Percentiles rank a stretch among this genome's conserved stretches.
Evolutionary conservation across 495 filamentous ascomycete genomes (phyloP).

Genomic region (Pseudomonodictys pantanalensis): DNA sequence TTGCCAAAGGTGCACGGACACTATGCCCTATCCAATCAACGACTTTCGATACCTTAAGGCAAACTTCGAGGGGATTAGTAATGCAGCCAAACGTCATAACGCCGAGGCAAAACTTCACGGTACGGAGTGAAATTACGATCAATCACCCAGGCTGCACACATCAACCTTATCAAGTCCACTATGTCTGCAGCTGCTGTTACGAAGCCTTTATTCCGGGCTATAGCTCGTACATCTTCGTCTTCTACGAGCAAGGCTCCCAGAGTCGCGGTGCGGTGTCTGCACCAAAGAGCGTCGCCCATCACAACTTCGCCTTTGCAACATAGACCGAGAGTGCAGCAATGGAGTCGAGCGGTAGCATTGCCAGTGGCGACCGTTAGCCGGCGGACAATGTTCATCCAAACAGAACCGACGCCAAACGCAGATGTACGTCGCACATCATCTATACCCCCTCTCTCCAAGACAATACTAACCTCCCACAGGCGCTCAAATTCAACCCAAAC

Average conservation of each 20-base stretch:
- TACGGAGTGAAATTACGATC: too few species aligned
- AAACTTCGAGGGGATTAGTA: too few species aligned
- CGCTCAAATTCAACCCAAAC: constrained; percentile 92
- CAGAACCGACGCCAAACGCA: constrained; percentile 84
- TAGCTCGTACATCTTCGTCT: too few species aligned
- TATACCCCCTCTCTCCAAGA: not conserved
- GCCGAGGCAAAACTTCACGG: too few species aligned
- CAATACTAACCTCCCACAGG: constrained; percentile 46
- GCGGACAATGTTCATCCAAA: constrained; percentile 96
- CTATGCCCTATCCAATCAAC: too few species aligned
- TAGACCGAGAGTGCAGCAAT: constrained; percentile 17
- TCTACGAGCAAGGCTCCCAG: constrained; percentile 7
- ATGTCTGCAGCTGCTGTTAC: too few species aligned
- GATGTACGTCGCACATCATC: constrained; percentile 57
- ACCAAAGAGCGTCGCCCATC: constrained; percentile 19
- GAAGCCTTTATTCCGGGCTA: too few species aligned
- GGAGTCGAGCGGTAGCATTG: not conserved
- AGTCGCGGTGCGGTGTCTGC: constrained; percentile 25
- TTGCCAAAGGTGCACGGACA: too few species aligned
- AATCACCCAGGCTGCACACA: too few species aligned
- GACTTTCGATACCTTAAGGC: too few species aligned
- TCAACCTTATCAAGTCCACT: too few species aligned
- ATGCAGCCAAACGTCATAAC: too few species aligned
- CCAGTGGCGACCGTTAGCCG: constrained; percentile 10
- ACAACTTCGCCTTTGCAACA: constrained; percentile 20